These are phyloP conservation scores for Hypoxylon sp. DNA, from an alignment of 2,329 filamentous ascomycete species.

Conservation along the genomic window DNA sequence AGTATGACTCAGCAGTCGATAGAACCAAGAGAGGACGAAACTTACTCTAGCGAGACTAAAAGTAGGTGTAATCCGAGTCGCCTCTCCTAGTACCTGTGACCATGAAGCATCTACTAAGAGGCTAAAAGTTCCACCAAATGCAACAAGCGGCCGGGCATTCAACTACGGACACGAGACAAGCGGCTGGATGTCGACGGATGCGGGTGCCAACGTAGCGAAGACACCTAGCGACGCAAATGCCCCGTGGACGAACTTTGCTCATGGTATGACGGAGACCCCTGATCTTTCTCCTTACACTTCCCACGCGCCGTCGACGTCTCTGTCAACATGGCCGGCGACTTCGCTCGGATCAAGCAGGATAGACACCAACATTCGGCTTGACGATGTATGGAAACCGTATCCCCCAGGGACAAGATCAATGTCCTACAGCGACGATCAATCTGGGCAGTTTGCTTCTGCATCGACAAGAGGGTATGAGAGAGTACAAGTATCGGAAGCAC, in stretches of 20 bases:
- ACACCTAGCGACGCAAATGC: slow-evolving; percentile 61
- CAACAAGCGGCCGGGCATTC: slow-evolving; percentile 56
- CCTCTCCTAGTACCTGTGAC: slow-evolving; percentile 9
- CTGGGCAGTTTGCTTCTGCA: slow-evolving; percentile 60
- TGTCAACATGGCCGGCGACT: slow-evolving; percentile 60
- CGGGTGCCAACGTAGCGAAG: slow-evolving; percentile 57
- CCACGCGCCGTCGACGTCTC: slow-evolving; percentile 56
- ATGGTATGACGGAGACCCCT: slow-evolving; percentile 66
- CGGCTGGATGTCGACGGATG: slow-evolving; percentile 64
- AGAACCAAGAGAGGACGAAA: slow-evolving; percentile 54
- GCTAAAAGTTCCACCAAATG: slow-evolving; percentile 55
- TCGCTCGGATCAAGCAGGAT: slow-evolving; percentile 54
- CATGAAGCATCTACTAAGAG: slow-evolving; percentile 47
- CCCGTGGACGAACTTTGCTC: slow-evolving; percentile 66
- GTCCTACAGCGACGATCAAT: slow-evolving; percentile 64
- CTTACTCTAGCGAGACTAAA: slow-evolving; percentile 59
- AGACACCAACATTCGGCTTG: slow-evolving; percentile 58
- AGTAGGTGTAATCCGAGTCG: slow-evolving; percentile 56
- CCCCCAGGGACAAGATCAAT: slow-evolving; percentile 62
- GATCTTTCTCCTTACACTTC: slow-evolving; percentile 66
- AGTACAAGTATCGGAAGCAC: slow-evolving; percentile 57
- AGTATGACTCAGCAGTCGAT: slow-evolving; percentile 62
- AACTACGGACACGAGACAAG: slow-evolving; percentile 59
- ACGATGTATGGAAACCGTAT: slow-evolving; percentile 63
- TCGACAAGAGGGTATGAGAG: slow-evolving; percentile 61